phyloP scores from a whole-genome alignment of 352 stramenopile species.

The Ophiocytium majus region DNA sequence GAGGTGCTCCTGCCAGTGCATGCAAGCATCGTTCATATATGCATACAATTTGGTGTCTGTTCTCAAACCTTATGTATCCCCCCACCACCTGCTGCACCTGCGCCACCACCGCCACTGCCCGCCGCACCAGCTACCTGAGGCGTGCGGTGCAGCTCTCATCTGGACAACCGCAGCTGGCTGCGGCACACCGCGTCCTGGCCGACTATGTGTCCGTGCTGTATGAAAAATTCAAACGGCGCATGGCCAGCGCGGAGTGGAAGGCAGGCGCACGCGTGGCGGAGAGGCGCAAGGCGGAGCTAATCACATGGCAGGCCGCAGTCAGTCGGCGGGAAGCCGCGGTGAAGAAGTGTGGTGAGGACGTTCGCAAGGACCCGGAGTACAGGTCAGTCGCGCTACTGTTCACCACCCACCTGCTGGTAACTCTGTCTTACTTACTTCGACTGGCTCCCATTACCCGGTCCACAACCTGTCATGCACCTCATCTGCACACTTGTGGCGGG shows the following conservation, averaged over 20 bases:
- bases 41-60: too few species aligned
- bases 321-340: neutral
- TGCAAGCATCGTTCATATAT: too few species aligned
- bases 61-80: too few species aligned
- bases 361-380: neutral
- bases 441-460: too few species aligned
- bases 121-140: neutral
- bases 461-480: neutral
- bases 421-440: too few species aligned
- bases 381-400: too few species aligned
- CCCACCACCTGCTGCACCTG: too few species aligned
- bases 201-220: conserved; percentile 42
- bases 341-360: neutral
- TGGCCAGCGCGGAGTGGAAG: conserved; percentile 38
- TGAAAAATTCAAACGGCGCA: conserved; percentile 30
- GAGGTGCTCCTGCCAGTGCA: too few species aligned
- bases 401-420: too few species aligned
- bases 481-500: neutral
- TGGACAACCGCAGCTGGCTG: conserved; percentile 15
- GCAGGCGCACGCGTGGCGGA: conserved; percentile 35
- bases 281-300: conserved; percentile 27
- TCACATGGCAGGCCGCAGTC: conserved; percentile 17
- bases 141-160: neutral
- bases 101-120: too few species aligned
- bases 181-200: conserved; percentile 34